A percentile compares a stretch with the other conserved stretches of the same genome.
Conservation (phyloP, 305 asterid species). For the Striga hermonthica region DNA sequence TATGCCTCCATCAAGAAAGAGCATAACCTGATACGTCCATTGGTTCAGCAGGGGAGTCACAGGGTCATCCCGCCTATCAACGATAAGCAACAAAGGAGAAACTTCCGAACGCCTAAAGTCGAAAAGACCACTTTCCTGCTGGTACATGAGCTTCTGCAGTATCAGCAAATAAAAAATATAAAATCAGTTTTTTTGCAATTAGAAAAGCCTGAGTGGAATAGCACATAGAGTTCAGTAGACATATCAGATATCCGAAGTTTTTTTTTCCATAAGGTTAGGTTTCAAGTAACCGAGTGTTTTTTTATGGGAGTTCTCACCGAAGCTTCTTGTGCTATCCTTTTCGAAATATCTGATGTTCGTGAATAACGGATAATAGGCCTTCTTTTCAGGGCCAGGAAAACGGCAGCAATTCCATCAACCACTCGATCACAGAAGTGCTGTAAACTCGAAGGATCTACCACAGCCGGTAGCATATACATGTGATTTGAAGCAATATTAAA, state of each 20-base stretch:
- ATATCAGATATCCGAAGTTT: neutral
- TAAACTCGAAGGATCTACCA: constrained; percentile 80
- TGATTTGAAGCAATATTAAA: constrained; percentile 71
- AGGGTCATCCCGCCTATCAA: constrained; percentile 98
- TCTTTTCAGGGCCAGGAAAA: constrained; percentile 79
- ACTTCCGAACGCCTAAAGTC: constrained; percentile 93
- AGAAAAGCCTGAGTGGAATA: constrained; percentile 18
- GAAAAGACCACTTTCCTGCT: constrained; percentile 93
- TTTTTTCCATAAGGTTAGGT: constrained; percentile 1
- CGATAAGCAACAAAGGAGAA: constrained; percentile 82
- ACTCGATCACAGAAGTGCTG: constrained; percentile 78
- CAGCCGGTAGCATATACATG: constrained; percentile 89
- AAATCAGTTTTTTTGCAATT: constrained; percentile 29
- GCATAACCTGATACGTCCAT: constrained; percentile 95
- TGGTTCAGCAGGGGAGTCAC: constrained; percentile 94
- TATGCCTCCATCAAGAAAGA: constrained; percentile 24
- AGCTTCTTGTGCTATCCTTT: constrained; percentile 92
- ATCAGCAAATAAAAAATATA: constrained; percentile 25
- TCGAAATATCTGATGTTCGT: constrained; percentile 82
- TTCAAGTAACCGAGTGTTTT: constrained; percentile 22
- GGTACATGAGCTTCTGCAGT: constrained; percentile 95
- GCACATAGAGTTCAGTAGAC: constrained; percentile 25
- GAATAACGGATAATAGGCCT: constrained; percentile 93
- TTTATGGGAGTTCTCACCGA: constrained; percentile 44
- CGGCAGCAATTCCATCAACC: constrained; percentile 88